Percentiles rank a stretch among this genome's conserved stretches.
phyloP scores from a whole-genome alignment of 2,329 filamentous ascomycete genomes.

The Fusarium nodosum region DNA sequence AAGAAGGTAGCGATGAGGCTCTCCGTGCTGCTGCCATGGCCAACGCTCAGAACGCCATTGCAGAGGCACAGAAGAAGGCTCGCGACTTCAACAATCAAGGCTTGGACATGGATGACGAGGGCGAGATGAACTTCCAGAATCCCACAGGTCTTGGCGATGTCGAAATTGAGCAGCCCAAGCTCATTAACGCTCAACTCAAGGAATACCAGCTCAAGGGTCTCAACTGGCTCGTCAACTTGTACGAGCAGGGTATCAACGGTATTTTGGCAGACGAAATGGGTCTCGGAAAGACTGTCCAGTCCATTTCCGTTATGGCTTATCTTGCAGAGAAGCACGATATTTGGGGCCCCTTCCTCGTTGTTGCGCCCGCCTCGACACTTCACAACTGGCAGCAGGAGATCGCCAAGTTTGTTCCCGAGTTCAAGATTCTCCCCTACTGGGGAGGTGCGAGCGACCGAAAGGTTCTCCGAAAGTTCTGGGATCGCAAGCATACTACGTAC shows the following conservation, averaged over 20 bases:
- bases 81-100: constrained; percentile 89
- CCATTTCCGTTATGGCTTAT: constrained; percentile 99
- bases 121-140: constrained; percentile 99
- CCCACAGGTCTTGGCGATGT: constrained; percentile 94
- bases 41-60: constrained; percentile 95
- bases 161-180: constrained; percentile 92
- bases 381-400: constrained; percentile 99
- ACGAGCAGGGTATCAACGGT: constrained; percentile 99
- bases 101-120: constrained; percentile 83
- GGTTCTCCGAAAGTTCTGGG: constrained; percentile 98
- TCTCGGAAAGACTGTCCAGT: constrained; percentile 98
- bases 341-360: constrained; percentile 97
- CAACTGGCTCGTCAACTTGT: constrained; percentile 98
- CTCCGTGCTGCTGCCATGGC: constrained; percentile 89
- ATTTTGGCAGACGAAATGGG: constrained; percentile 99
- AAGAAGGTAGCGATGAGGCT: constrained; percentile 89
- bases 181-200: constrained; percentile 94
- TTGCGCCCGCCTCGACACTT: constrained; percentile 93
- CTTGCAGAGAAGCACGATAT: constrained; percentile 97
- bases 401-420: constrained; percentile 89
- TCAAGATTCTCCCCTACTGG: constrained; percentile 98
- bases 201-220: constrained; percentile 99
- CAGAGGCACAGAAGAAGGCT: constrained; percentile 93
- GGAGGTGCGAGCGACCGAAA: constrained; percentile 94
- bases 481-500: constrained; percentile 97